These are phyloP conservation scores for Phlebiopsis flavidoalba DNA, from an alignment of 768 basidiomycete species.

Conservation along the genomic window DNA sequence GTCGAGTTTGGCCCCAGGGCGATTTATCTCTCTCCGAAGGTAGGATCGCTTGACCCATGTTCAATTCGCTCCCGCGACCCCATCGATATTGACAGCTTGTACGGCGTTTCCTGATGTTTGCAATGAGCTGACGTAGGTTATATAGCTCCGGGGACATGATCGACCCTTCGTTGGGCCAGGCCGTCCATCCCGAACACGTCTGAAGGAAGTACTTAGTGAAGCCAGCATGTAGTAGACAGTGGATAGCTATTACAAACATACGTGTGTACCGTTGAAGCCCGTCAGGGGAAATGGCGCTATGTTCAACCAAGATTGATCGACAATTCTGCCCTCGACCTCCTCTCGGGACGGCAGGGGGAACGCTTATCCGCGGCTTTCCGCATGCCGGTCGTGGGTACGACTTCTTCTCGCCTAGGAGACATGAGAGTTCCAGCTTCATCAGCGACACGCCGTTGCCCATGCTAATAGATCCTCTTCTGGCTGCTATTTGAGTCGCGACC, in stretches of 20 bases:
- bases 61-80: conserved; percentile 35
- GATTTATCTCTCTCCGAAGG: conserved; percentile 46
- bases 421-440: conserved; percentile 11
- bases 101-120: conserved; percentile 55
- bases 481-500: no score
- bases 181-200: conserved; percentile 55
- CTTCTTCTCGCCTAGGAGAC: no score
- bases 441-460: neutral
- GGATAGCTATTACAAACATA: neutral
- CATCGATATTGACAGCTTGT: conserved; percentile 55
- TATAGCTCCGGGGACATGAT: conserved; percentile 33
- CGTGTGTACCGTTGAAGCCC: neutral
- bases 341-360: no score
- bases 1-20: conserved; percentile 40
- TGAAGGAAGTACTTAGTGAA: conserved; percentile 16
- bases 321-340: no score
- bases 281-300: neutral
- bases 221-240: neutral
- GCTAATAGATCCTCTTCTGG: no score
- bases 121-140: conserved; percentile 45
- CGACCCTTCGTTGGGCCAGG: conserved; percentile 26
- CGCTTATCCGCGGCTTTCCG: no score
- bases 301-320: neutral
- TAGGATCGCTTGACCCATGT: conserved; percentile 30
- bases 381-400: no score